Evolutionary conservation across 345 rosid genomes (phyloP), one percentile per base, ranked within the genome.

Genomic region (Euphorbia peplus): DNA sequence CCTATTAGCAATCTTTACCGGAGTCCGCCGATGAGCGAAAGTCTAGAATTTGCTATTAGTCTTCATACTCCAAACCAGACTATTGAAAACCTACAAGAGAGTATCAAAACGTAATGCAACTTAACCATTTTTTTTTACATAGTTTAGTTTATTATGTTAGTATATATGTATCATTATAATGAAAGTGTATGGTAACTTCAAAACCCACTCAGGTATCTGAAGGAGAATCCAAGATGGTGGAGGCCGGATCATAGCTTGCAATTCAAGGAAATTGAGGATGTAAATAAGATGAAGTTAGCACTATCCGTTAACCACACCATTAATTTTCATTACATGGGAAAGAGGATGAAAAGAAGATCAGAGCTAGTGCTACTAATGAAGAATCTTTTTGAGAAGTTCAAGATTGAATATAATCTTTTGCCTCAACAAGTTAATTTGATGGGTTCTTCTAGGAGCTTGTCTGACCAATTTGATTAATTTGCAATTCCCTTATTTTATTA

Each of bases 321-420:
- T 5, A 51, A 51, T 26, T 51, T 46, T 55, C 28, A 47, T 47
- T 14, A 47, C 16, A 18, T 6, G 14, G 3, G 5, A 18, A 47
- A 12, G 51, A 47, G 56, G 19, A 4, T n/a, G 11, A n/a, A 51
- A 8, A 18, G 56, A 51, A n/a, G 56, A 51, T 51, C 56, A 8
- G 8, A 3, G 10, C 9, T n/a, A 9, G 56, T 51, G 24, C 56
- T n/a, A 18, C 10, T 4, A 76, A 72, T 0, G 85, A 80, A 0
- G 85, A 80, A 1, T 81, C 74, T 68, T 82, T 84, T 46, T 82
- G 64, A 71, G 63, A 30, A 72, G 78, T 76, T 19, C 78, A 73
- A 4, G 73, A 46, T 71, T 4, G 24, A 51, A 21, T 51, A 51
- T 51, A 7, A 51, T 51, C 56, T 18, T n/a, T 8, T 51, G 56